These are phyloP conservation scores for Trypanosoma grayi DNA, from an alignment of 208 protist species.

Conservation along the genomic window DNA sequence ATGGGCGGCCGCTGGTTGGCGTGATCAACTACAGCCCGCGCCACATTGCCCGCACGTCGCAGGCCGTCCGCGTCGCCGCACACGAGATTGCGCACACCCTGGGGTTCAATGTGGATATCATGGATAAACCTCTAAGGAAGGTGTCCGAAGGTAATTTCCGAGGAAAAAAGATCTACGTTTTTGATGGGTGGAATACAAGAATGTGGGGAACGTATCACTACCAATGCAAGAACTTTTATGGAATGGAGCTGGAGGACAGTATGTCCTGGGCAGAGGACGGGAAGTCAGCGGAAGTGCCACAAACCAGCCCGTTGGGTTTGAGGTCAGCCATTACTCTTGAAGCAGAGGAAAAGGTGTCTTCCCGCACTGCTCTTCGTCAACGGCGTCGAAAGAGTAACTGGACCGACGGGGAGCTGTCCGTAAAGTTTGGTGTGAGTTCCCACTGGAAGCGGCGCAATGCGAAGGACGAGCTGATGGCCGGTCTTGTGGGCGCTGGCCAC, in stretches of 20 bases:
- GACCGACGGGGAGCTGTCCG: too few relatives aligned
- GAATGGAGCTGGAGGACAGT: slow-evolving; percentile 32
- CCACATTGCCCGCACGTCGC: neutral
- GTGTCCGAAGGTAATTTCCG: neutral
- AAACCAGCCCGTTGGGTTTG: too few relatives aligned
- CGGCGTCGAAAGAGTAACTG: too few relatives aligned
- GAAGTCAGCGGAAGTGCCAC: too few relatives aligned
- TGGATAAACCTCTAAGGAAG: neutral
- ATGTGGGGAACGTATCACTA: too few relatives aligned
- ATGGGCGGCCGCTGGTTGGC: slow-evolving; percentile 3
- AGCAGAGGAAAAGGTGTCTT: too few relatives aligned
- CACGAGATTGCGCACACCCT: slow-evolving; percentile 34
- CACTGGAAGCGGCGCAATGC: slow-evolving; percentile 34
- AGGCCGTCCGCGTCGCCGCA: slow-evolving; percentile 4
- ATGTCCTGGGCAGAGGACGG: neutral
- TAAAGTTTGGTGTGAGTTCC: too few relatives aligned
- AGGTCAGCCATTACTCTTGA: too few relatives aligned
- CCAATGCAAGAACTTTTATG: too few relatives aligned
- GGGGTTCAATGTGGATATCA: slow-evolving; percentile 14
- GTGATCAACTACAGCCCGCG: neutral
- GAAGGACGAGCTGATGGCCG: slow-evolving; percentile 28
- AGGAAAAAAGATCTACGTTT: neutral
- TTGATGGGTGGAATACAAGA: neutral
- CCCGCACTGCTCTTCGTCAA: too few relatives aligned
- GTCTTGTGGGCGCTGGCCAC: slow-evolving; percentile 19